These are phyloP conservation scores for Hymenoscyphus fructigenus DNA, from an alignment of 2,329 filamentous ascomycete species.

Conservation along the genomic window DNA sequence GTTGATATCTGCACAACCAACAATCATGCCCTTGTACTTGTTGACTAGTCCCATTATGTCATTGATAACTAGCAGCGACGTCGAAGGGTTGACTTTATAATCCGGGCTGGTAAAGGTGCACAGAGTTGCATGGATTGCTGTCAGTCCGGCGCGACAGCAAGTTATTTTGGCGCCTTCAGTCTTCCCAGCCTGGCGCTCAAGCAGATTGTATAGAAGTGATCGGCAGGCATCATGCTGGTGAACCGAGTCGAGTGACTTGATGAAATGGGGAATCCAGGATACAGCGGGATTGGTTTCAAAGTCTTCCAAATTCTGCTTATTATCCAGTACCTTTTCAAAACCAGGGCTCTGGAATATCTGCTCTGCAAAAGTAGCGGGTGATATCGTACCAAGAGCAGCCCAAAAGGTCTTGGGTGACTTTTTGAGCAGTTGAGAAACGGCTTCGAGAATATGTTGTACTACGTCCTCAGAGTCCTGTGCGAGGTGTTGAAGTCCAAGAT, in stretches of 20 bases:
- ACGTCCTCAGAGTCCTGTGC: constrained; percentile 52
- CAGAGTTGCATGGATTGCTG: constrained; percentile 56
- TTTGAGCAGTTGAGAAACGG: constrained; percentile 68
- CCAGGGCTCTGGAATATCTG: constrained; percentile 73
- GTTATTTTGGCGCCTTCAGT: constrained; percentile 54
- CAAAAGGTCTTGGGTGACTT: constrained; percentile 81
- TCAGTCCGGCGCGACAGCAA: constrained; percentile 65
- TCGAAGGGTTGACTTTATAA: constrained; percentile 48
- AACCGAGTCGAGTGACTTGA: constrained; percentile 72
- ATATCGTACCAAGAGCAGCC: constrained; percentile 81
- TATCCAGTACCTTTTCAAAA: constrained; percentile 59
- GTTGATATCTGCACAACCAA: constrained; percentile 50
- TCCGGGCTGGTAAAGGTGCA: constrained; percentile 54
- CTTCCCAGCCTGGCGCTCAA: constrained; percentile 61
- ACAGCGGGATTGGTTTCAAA: constrained; percentile 61
- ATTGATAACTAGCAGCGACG: constrained; percentile 61
- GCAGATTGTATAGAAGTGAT: constrained; percentile 72
- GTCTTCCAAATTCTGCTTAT: constrained; percentile 54
- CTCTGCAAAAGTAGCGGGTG: constrained; percentile 78
- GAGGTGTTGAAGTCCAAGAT: constrained; percentile 57
- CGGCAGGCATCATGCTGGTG: constrained; percentile 80
- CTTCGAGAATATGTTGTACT: constrained; percentile 67
- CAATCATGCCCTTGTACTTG: constrained; percentile 60
- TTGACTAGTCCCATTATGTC: constrained; percentile 65
- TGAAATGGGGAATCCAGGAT: constrained; percentile 75